Base-by-base conservation (phyloP, 2,329 filamentous ascomycete genomes). In the Ophiostoma montium region DNA sequence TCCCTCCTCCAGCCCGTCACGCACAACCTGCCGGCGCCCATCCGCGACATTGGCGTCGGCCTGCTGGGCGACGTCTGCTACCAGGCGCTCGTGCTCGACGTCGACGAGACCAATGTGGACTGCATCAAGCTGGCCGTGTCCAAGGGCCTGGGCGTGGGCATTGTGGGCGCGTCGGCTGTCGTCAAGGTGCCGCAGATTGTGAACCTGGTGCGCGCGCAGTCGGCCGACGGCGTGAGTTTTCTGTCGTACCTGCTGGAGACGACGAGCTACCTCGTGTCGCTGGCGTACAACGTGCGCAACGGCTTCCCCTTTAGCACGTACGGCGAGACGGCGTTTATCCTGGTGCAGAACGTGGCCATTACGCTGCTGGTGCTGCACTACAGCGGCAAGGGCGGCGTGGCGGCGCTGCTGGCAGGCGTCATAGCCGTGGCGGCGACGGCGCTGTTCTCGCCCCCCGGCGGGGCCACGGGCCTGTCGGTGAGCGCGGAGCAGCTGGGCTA, bases 101-200 rank as follows among this genome's bases (percentile, higher is more conserved):
- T 98, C 62, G 84, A 94, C 68, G 72, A 84, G 59, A 76, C 79
- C 55, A 78, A 87, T 60, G 75, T 77, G 6, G 79, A 77, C 52
- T 98, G 92, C 72, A 69, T 95, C 59, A 92, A 92, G 63, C 80
- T 95, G 47, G 89, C 81, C 57, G 76, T 96, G 61, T 94, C 86
- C 61, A 98, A 98, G 70, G 87, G 76, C 3, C 80, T 98, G 15
- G 90, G 92, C 50, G 82, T 96, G 58, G 92, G 82, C 63, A 98
- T 98, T 67, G 88, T 98, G 62, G 83, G 76, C 57, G 87, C 88
- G 48, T 89, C 85, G 27, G 82, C 86, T 49, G 80, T 96, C 59
- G 89, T 98, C 71, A 98, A 98, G 70, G 80, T 98, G 23, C 92
- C 92, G 0, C 92, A 98, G 71, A 90, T 98, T 62, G 66, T 95